Evolutionary conservation across 352 stramenopile species (phyloP).

Genomic region (Phytophthora gonapodyides): DNA sequence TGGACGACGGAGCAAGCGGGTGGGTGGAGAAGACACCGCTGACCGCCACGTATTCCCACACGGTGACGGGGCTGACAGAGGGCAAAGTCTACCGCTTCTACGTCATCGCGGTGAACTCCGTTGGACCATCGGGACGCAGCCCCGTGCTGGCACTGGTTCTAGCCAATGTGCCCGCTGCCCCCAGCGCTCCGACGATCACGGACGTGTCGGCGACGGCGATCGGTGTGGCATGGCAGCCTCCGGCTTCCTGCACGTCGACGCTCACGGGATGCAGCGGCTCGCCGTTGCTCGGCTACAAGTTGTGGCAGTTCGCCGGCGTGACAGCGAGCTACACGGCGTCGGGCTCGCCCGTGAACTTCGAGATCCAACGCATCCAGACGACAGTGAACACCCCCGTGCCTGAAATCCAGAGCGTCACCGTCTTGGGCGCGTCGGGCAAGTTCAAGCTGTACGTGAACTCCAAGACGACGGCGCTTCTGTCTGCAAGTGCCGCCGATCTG

Average conservation of each 20-base stretch:
- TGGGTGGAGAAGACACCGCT: slow-evolving; percentile 54
- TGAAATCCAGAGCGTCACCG: slow-evolving; percentile 80
- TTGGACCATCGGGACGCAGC: slow-evolving; percentile 81
- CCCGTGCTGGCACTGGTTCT: slow-evolving; percentile 90
- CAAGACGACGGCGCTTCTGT: slow-evolving; percentile 54
- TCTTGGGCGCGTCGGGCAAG: slow-evolving; percentile 62
- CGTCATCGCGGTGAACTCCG: slow-evolving; percentile 84
- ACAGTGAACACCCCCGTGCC: slow-evolving; percentile 52
- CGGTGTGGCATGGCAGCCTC: slow-evolving; percentile 69
- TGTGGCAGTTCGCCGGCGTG: slow-evolving; percentile 93
- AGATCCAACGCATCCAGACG: slow-evolving; percentile 92
- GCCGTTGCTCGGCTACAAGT: slow-evolving; percentile 89
- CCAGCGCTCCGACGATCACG: slow-evolving; percentile 53
- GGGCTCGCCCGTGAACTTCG: slow-evolving; percentile 72
- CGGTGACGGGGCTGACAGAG: slow-evolving; percentile 55
- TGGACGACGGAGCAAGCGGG: slow-evolving; percentile 63
- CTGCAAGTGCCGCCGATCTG: slow-evolving; percentile 41
- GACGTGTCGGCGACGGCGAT: slow-evolving; percentile 73
- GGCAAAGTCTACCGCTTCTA: slow-evolving; percentile 95
- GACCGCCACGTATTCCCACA: slow-evolving; percentile 48
- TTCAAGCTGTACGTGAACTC: slow-evolving; percentile 79
- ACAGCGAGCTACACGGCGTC: slow-evolving; percentile 77
- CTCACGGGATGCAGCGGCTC: slow-evolving; percentile 79
- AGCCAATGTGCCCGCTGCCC: slow-evolving; percentile 69
- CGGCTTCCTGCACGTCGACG: slow-evolving; percentile 66